Percentiles rank a stretch among this genome's conserved stretches.
Conservation (phyloP, 345 rosid genomes). For the Acer yangbiense region DNA sequence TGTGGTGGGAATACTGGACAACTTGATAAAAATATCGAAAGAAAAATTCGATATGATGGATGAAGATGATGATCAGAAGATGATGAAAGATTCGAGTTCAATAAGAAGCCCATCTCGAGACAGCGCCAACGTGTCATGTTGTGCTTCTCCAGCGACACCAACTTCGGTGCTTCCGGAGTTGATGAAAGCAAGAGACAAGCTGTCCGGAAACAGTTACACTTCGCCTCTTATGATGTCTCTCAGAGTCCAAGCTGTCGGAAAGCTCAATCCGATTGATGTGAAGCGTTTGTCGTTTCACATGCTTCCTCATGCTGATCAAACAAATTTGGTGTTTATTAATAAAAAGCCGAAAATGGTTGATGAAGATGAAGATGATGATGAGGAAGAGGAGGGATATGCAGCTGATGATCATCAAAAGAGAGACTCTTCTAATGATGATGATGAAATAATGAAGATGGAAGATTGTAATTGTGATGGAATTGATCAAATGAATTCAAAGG, state of each 20-base stretch:
- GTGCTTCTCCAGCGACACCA: slow-evolving; percentile 53
- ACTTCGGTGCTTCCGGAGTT: slow-evolving; percentile 51
- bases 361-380: not conserved
- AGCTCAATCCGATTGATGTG: slow-evolving; percentile 65
- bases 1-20: slow-evolving; percentile 57
- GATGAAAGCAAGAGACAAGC: slow-evolving; percentile 12
- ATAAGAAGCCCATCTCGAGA: slow-evolving; percentile 36
- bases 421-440: not conserved
- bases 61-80: slow-evolving; percentile 47
- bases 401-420: not conserved
- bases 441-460: slow-evolving; percentile 13
- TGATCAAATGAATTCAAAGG: not conserved
- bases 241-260: slow-evolving; percentile 71
- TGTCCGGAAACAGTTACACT: slow-evolving; percentile 19
- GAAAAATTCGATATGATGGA: slow-evolving; percentile 67
- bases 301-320: slow-evolving; percentile 34
- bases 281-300: slow-evolving; percentile 60
- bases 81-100: not conserved
- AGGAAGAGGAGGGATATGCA: not conserved
- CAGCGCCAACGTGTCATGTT: slow-evolving; percentile 31
- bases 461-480: not conserved
- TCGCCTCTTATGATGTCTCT: slow-evolving; percentile 43
- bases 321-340: too few relatives aligned
- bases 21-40: slow-evolving; percentile 51
- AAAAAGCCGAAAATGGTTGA: not conserved